phyloP scores from a whole-genome alignment of 352 stramenopile genomes.

The Pythium biforme region DNA sequence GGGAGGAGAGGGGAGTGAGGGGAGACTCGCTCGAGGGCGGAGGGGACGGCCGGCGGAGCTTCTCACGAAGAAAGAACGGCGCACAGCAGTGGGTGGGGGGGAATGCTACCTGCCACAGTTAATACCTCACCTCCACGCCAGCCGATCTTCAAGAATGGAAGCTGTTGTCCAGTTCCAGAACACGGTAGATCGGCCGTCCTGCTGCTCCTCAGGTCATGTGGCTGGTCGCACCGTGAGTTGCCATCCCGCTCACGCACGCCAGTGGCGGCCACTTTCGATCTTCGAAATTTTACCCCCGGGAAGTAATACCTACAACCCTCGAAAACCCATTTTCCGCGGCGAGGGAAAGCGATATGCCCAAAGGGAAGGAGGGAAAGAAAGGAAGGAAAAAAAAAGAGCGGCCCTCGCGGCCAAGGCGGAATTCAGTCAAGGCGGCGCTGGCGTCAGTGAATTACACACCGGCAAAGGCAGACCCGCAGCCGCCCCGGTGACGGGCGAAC shows the following conservation, averaged over 20 bases:
- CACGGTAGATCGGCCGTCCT: constrained; percentile 11
- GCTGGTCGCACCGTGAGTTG: constrained; percentile 18
- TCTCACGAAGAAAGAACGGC: constrained; percentile 32
- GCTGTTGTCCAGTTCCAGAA: constrained; percentile 19
- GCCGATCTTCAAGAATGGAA: constrained; percentile 33
- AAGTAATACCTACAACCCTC: constrained; percentile 1
- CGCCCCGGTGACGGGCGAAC: not conserved
- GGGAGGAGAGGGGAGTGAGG: constrained; percentile 3
- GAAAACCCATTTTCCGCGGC: constrained; percentile 13
- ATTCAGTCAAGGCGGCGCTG: constrained; percentile 19
- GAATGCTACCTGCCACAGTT: constrained; percentile 17
- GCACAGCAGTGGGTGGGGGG: constrained; percentile 14
- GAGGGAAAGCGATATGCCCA: constrained; percentile 16
- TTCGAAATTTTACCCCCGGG: constrained; percentile 14
- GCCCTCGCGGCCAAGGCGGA: constrained; percentile 3
- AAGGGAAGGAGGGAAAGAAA: constrained; percentile 24
- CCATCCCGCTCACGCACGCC: constrained; percentile 3
- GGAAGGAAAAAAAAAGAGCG: constrained; percentile 29
- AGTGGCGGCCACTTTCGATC: constrained; percentile 14
- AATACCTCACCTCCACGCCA: constrained; percentile 16
- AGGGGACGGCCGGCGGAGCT: constrained; percentile 10
- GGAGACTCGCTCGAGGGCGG: not conserved
- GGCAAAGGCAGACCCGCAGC: not conserved
- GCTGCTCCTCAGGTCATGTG: not conserved
- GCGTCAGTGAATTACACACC: constrained; percentile 32